Evolutionary conservation across 495 filamentous ascomycete species (phyloP).

Genomic region (Penicillium desertorum): DNA sequence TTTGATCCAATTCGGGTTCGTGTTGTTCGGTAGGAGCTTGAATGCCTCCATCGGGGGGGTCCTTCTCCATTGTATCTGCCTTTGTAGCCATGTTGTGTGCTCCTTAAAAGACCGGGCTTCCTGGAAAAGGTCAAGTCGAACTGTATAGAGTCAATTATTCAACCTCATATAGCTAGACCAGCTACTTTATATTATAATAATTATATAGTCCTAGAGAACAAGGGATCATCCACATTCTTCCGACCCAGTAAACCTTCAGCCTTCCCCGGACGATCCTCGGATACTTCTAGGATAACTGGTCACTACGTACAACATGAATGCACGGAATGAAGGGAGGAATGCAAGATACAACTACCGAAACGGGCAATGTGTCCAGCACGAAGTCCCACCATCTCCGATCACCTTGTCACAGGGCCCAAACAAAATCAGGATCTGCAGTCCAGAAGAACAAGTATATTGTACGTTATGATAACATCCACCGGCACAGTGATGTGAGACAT

Average conservation of each 20-base stretch:
- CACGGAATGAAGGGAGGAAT: conserved; percentile 35
- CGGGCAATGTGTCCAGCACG: conserved; percentile 3
- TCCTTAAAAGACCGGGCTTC: not conserved
- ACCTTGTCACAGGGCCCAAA: not conserved
- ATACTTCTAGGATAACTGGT: not conserved
- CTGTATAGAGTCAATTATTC: not conserved
- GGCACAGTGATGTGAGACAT: conserved; percentile 10
- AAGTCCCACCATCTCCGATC: not conserved
- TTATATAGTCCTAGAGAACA: conserved; percentile 16
- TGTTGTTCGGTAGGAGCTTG: conserved; percentile 25
- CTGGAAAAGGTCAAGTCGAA: not conserved
- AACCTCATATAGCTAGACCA: not conserved
- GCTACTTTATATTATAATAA: not conserved
- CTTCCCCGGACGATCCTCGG: conserved; percentile 1
- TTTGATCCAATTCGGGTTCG: conserved; percentile 26
- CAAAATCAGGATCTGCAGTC: not conserved
- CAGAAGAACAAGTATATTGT: conserved; percentile 1
- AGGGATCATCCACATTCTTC: conserved; percentile 31
- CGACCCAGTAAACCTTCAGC: conserved; percentile 1
- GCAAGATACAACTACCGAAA: conserved; percentile 8
- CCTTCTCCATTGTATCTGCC: conserved; percentile 11
- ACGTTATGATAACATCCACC: not conserved
- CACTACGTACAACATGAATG: conserved; percentile 5
- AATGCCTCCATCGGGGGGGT: conserved; percentile 17
- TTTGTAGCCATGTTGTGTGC: conserved; percentile 3